phyloP scores from a whole-genome alignment of 2,329 filamentous ascomycete genomes.

The Curvularia lunata region DNA sequence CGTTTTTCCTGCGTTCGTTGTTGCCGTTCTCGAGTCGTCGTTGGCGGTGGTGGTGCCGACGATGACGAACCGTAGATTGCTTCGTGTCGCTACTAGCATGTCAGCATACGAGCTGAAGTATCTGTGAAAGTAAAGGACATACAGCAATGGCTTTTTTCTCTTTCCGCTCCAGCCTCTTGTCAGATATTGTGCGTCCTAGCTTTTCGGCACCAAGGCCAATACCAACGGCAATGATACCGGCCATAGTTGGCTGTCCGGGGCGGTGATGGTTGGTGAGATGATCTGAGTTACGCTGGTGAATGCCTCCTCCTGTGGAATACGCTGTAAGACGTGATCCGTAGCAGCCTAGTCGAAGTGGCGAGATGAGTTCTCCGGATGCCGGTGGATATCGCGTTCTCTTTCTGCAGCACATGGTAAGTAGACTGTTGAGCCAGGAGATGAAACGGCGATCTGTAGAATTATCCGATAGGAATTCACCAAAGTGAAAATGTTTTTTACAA shows the following conservation, averaged over 20 bases:
- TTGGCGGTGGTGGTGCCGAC: slow-evolving; percentile 12
- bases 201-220: slow-evolving; percentile 31
- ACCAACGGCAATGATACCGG: slow-evolving; percentile 27
- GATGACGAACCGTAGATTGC: slow-evolving; percentile 20
- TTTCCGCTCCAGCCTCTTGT: slow-evolving; percentile 31
- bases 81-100: slow-evolving; percentile 22
- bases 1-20: slow-evolving; percentile 18
- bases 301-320: background rate
- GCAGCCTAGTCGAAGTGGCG: slow-evolving; percentile 8
- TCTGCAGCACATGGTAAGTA: slow-evolving; percentile 8
- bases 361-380: background rate
- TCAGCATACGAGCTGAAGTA: background rate
- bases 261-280: slow-evolving; percentile 4
- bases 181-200: slow-evolving; percentile 28
- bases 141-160: slow-evolving; percentile 33
- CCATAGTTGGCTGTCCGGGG: slow-evolving; percentile 19
- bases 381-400: background rate
- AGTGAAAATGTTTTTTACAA: background rate
- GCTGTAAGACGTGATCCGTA: slow-evolving; percentile 4
- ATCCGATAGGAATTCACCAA: background rate
- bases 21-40: slow-evolving; percentile 10
- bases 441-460: background rate
- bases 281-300: background rate
- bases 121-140: background rate
- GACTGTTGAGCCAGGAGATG: background rate